Evolutionary conservation across 768 basidiomycete genomes (phyloP).

Genomic region (Phylloporus sp.): DNA sequence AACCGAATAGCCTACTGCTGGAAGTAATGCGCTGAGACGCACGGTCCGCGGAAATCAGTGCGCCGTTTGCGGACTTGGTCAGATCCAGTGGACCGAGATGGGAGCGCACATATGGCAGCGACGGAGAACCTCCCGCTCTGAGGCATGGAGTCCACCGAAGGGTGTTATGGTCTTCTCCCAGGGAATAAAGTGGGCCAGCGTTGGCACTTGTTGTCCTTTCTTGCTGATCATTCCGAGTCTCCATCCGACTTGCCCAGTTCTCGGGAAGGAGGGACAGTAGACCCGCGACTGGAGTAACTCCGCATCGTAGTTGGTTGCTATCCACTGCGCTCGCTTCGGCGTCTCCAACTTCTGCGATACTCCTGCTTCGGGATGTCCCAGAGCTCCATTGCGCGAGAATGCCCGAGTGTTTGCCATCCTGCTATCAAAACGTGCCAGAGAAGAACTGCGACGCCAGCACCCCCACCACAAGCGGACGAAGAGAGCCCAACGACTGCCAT

Average conservation of each 20-base stretch:
- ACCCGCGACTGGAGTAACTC: constrained; percentile 9
- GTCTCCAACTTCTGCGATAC: constrained; percentile 8
- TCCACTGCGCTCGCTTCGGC: constrained; percentile 14
- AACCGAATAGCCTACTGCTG: too few relatives aligned
- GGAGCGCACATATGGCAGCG: not conserved
- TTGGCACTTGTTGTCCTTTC: not conserved
- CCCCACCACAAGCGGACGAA: not conserved
- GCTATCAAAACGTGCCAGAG: constrained; percentile 19
- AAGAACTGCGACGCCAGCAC: constrained; percentile 6
- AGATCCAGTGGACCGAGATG: constrained; percentile 22
- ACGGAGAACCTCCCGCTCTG: not conserved
- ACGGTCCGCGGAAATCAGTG: constrained; percentile 32
- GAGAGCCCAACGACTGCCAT: constrained; percentile 7
- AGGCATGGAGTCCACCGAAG: not conserved
- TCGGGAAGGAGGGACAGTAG: not conserved
- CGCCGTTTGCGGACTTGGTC: constrained; percentile 20
- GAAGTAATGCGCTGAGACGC: constrained; percentile 20
- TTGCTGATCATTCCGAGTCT: constrained; percentile 6
- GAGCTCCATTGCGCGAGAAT: constrained; percentile 9
- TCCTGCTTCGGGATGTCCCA: constrained; percentile 3
- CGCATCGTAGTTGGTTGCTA: constrained; percentile 18
- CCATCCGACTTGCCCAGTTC: not conserved
- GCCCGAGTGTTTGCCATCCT: not conserved
- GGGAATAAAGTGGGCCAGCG: not conserved
- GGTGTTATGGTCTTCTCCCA: not conserved